Base-by-base conservation (phyloP, 2,329 filamentous ascomycete species). In the Pseudocercospora cruenta region DNA sequence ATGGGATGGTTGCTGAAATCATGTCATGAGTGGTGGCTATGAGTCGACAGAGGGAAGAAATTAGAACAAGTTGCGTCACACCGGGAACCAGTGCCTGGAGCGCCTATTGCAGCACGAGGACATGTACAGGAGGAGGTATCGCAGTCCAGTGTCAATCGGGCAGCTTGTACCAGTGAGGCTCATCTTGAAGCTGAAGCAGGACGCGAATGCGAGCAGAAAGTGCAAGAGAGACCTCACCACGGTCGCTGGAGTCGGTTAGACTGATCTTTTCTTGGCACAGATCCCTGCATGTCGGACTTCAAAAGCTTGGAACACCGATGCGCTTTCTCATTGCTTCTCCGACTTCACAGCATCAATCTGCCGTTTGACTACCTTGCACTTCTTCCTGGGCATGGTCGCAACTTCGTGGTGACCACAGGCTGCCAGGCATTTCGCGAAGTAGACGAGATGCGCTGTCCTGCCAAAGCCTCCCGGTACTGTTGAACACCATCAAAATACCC, bases 1-100 rank as follows among this genome's bases (percentile, higher is more conserved):
- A 16, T 58, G 55, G 55, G 28, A 58, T 36, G 31, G 31, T 24
- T 43, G 55, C 28, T 58, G 55, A 58, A 43, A 21, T 58, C 55
- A 58, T 58, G 55, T 43, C 55, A 39, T 58, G 31, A 43, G 31
- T 43, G 55, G 55, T 58, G 55, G 55, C 55, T 58, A 43, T 58
- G 55, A 39, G 54, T 58, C 28, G 54, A 58, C 26, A 8, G 31
- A 58, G 16, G 4, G 54, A 39, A 39, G 26, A 24, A 58, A 58
- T 58, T 39, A 58, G 54, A 58, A 58, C 28, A 39, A 22, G 54
- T n/a, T 58, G 54, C 54, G 31, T 39, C 54, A 58, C 54, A 58
- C 31, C n/a, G 21, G 54, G 26, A 10, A 58, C 28, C 54, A 58
- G 54, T 58, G 54, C 54, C 54, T 58, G 54, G 14, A 39, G 1